Evolutionary conservation across 495 filamentous ascomycete species (phyloP), one percentile per base, ranked within the genome.

Genomic region (Penicillium silybi): DNA sequence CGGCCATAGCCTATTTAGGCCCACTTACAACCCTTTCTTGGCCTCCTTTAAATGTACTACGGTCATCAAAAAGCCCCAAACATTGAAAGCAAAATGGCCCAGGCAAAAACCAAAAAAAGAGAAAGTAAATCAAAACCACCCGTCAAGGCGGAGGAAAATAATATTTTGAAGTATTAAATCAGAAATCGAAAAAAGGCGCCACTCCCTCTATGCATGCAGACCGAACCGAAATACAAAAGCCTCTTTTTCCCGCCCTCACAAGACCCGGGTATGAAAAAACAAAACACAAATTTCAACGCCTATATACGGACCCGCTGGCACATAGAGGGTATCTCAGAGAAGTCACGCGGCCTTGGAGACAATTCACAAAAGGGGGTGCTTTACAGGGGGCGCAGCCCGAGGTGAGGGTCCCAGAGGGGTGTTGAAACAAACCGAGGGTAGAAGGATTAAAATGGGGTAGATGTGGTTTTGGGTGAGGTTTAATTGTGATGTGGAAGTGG

Each of bases 281-380:
- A 43, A 29, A 43, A 29, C 34, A 37, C 47, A 43, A 25, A 41
- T 35, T 46, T 45, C 16, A 66, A 65, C 62, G 62, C 62, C 59
- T 60, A 65, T 65, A 43, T 59, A 65, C 52, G 60, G 57, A 39
- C 54, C 61, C 55, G 48, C 35, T 66, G 57, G 37, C 50, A 63
- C 38, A 57, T 53, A 55, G 60, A 61, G 63, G 63, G 60, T 66
- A 66, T 66, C 61, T 58, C 53, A 52, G 50, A 52, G 40, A 42
- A 58, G 52, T 61, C 41, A 50, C 38, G 47, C 44, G 54, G 49
- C 52, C 54, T 50, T 50, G 43, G 35, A 37, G 42, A 15, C 20
- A 48, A 46, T 35, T 27, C 25, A 17, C 23, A 50, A 20, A 27
- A 39, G 32, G 42, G 20, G 23, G 46, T 53, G 50, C 49, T 50